A percentile compares a stretch with the other conserved stretches of the same genome.
phyloP scores from a whole-genome alignment of 306 rosid species.

The barrel medic (Medicago truncatula) region DNA sequence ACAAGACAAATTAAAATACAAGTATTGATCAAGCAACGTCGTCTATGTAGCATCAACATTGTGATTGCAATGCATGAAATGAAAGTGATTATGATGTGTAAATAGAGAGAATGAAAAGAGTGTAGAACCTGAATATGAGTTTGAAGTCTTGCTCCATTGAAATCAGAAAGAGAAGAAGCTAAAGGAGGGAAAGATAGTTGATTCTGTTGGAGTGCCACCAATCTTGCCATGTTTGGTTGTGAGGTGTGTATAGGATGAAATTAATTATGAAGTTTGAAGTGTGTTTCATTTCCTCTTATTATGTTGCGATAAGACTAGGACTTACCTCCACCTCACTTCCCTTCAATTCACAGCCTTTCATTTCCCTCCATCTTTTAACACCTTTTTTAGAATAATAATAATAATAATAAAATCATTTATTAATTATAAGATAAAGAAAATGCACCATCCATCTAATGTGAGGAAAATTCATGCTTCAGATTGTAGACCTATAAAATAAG shows the following conservation, averaged over 20 bases:
- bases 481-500: not conserved
- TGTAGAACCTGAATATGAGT: constrained; percentile 75
- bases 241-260: constrained; percentile 34
- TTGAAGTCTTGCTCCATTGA: constrained; percentile 75
- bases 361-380: constrained; percentile 39
- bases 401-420: constrained; percentile 11
- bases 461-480: not conserved
- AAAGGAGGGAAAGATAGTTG: constrained; percentile 73
- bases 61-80: not conserved
- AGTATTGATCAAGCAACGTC: not conserved
- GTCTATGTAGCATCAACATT: not conserved
- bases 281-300: constrained; percentile 8
- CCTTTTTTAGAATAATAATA: not conserved
- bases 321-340: constrained; percentile 53
- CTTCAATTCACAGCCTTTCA: constrained; percentile 61
- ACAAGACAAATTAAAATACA: not conserved
- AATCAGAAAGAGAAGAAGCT: constrained; percentile 88
- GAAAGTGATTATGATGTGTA: not conserved
- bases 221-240: constrained; percentile 67
- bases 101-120: constrained; percentile 3
- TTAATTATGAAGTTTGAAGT: constrained; percentile 34
- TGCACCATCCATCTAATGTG: constrained; percentile 3
- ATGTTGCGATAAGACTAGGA: constrained; percentile 68
- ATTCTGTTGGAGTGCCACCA: constrained; percentile 67
- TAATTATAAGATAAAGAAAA: constrained; percentile 12